Base-by-base conservation (phyloP, 2,329 filamentous ascomycete genomes). In the Aureobasidium subglaciale region DNA sequence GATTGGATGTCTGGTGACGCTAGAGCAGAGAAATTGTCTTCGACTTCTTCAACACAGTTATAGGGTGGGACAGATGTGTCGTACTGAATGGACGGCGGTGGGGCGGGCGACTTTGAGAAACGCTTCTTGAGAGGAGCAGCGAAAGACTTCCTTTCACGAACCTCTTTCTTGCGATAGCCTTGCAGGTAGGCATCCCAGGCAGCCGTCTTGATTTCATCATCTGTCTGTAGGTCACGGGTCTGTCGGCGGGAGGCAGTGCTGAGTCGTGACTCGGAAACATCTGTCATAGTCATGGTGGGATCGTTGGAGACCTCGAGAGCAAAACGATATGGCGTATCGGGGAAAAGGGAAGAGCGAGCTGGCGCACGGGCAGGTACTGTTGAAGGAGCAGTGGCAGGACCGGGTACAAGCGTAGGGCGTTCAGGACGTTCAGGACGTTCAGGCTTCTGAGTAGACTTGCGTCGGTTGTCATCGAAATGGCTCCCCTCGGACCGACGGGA, bases 61-160 rank as follows among this genome's bases (percentile, higher is more conserved):
- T 56, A 67, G 6, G 55, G 64, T 56, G 56, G 65, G 35, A 59
- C 59, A 22, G 57, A 60, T 30, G 43, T 63, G 48, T 70, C 65
- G 52, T 65, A 66, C n/a, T 56, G 58, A 5, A 60, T 46, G 4
- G 35, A 46, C 18, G 32, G 30, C 25, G 34, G 29, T 15, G 59
- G 34, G 32, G 37, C 63, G 63, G 60, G 34, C 0, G 58, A 55
- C 37, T 65, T 68, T n/a, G 67, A 65, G 18, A 67, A 69, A 18
- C 71, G 67, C 57, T 73, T 76, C 59, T 70, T 73, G 63, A 76
- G 74, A 1, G 73, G 69, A 5, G 67, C 69, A 6, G 75, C 71
- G 54, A 75, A 64, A 1, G 74, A 77, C 15, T 70, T 71, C 18
- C 71, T 70, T 45, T 73, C 68, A 46, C 70, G 69, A 15, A 74